These are phyloP conservation scores for Chaetomium strumarium DNA, from an alignment of 2,329 filamentous ascomycete species.

Conservation along the genomic window DNA sequence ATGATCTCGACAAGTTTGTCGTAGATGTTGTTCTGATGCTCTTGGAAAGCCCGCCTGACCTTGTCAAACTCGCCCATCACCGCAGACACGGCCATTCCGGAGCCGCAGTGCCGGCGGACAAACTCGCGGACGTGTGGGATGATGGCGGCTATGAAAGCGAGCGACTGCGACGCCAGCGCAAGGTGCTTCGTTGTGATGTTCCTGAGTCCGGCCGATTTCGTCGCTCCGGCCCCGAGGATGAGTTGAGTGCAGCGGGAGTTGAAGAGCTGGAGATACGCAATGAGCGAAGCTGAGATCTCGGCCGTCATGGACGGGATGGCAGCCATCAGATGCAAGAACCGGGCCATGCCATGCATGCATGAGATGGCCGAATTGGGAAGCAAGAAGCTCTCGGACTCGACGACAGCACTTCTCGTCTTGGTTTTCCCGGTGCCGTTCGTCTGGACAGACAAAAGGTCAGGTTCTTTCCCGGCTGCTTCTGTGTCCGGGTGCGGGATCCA, in stretches of 20 bases:
- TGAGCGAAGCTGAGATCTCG: conserved; percentile 71
- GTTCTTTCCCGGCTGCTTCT: conserved; percentile 27
- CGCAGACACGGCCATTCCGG: conserved; percentile 45
- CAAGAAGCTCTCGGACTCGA: conserved; percentile 81
- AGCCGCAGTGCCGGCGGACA: conserved; percentile 66
- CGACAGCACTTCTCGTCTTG: conserved; percentile 64
- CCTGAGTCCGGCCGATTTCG: conserved; percentile 78
- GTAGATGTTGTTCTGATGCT: conserved; percentile 85
- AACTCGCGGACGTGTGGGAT: conserved; percentile 91
- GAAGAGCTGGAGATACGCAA: conserved; percentile 87
- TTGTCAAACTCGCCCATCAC: conserved; percentile 85
- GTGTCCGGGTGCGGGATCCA: conserved; percentile 46
- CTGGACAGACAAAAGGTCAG: conserved; percentile 9
- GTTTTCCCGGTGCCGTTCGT: conserved; percentile 51
- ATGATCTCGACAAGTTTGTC: conserved; percentile 94
- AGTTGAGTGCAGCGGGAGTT: conserved; percentile 95
- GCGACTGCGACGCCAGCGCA: conserved; percentile 80
- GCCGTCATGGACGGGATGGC: conserved; percentile 84
- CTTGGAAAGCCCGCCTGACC: conserved; percentile 73
- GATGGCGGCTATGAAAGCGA: conserved; percentile 80
- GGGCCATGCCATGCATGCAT: conserved; percentile 74
- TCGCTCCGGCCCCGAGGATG: conserved; percentile 91
- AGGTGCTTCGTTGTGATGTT: conserved; percentile 97
- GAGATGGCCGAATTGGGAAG: conserved; percentile 77
- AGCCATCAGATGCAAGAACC: conserved; percentile 75